These are phyloP conservation scores for Oryza rufipogon DNA, from an alignment of 176 grass and related monocot species.

Conservation along the genomic window DNA sequence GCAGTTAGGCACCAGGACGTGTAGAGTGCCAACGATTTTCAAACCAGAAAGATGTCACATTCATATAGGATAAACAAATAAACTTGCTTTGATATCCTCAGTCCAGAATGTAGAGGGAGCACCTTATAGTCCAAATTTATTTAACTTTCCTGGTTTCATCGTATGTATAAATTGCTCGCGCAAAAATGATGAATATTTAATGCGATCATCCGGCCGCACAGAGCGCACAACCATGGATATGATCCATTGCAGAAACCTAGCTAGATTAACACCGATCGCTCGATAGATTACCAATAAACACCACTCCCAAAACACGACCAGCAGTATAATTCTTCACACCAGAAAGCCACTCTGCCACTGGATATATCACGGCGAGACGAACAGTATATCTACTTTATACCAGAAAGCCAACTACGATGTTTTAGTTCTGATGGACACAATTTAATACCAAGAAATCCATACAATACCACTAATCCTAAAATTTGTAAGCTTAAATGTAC, in stretches of 20 bases:
- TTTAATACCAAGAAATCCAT: conserved; percentile 6
- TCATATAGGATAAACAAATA: no score
- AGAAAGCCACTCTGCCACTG: neutral
- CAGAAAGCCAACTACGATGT: neutral
- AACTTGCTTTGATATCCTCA: no score
- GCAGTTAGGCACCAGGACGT: no score
- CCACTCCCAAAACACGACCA: no score
- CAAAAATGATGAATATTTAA: no score
- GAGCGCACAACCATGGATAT: neutral
- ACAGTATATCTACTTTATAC: neutral
- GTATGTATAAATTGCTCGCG: no score
- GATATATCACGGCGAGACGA: neutral
- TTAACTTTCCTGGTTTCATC: no score
- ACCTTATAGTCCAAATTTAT: no score
- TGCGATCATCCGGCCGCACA: no score
- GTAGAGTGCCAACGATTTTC: no score
- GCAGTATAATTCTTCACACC: neutral
- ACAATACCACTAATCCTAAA: conserved; percentile 24
- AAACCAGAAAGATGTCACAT: no score
- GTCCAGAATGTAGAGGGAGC: neutral
- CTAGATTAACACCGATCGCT: neutral
- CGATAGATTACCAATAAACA: neutral
- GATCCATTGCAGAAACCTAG: neutral
- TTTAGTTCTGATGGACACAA: neutral
- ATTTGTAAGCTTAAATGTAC: conserved; percentile 16